Conservation (phyloP, 768 basidiomycete genomes). For the Royoungia palumana region DNA sequence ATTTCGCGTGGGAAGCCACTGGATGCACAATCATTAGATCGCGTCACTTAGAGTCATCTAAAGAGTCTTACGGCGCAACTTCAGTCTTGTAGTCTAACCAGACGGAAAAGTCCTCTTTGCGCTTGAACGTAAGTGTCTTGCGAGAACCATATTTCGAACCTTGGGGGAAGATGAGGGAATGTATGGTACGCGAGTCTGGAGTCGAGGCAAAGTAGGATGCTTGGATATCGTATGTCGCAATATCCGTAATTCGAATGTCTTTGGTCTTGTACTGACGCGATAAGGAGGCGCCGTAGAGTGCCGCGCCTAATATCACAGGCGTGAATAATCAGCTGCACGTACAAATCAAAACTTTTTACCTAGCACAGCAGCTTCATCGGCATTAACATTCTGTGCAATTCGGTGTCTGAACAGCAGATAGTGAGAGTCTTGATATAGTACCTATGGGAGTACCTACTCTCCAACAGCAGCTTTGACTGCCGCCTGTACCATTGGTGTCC, state of each 20-base stretch:
- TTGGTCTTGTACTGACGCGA: conserved; percentile 95
- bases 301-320: conserved; percentile 52
- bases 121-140: conserved; percentile 84
- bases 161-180: conserved; percentile 71
- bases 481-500: conserved; percentile 88
- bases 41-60: neutral
- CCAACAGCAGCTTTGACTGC: conserved; percentile 78
- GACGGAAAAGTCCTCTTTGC: conserved; percentile 79
- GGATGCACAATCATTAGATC: conserved; percentile 1
- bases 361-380: conserved; percentile 93
- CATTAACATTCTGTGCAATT: conserved; percentile 92
- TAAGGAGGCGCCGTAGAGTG: conserved; percentile 84
- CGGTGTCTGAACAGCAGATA: conserved; percentile 49
- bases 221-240: conserved; percentile 70
- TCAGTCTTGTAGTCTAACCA: conserved; percentile 71
- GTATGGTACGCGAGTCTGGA: conserved; percentile 59
- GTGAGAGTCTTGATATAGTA: neutral
- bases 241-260: conserved; percentile 81
- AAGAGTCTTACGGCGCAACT: conserved; percentile 52
- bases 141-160: conserved; percentile 76
- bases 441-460: conserved; percentile 46
- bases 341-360: conserved; percentile 37
- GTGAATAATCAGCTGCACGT: conserved; percentile 1
- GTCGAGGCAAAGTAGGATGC: conserved; percentile 70
- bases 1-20: conserved; percentile 75